Evolutionary conservation across 108 stramenopile species (phyloP), one percentile per base, ranked within the genome.

Genomic region (Nannochloropsis gaditana): DNA sequence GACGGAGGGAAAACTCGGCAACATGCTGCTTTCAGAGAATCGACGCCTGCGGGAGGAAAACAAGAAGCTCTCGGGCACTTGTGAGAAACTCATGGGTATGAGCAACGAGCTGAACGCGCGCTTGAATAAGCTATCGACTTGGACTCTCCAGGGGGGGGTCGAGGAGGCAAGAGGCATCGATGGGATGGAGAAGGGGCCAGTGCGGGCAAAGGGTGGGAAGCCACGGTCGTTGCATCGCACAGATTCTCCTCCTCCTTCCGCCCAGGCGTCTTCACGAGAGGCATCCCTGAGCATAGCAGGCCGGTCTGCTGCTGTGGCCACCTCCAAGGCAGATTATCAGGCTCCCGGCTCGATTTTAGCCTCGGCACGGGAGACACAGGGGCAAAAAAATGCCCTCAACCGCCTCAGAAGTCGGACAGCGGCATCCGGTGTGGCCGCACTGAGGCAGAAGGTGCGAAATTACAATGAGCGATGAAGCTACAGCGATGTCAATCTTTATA

Each of bases 301-400:
- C 31, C 31, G 31, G 31, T 31, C 31, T 31, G 31, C 31, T 31
- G 31, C 31, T 31, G 31, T 31, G 31, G 31, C 31, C 31, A 31
- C 31, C 31, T 31, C 31, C 31, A 31, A 31, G 31, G 31, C 31
- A 31, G 31, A 31, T 31, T 31, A 0, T 31, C 31, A 31, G 31
- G 31, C 31, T 31, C 31, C 31, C 31, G 31, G 31, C 31, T 31
- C 31, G 31, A 1, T 31, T n/a, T 73, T 73, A n/a, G 59, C 59
- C 59, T 73, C 59, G 59, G 59, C 59, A 73, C 59, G 59, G 8
- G 59, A 73, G 8, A 73, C 59, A 73, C 59, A 73, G 59, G 59
- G 59, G 6, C 59, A 73, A 73, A 73, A 73, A 73, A n/a, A 73
- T n/a, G 59, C 59, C n/a, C 59, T 73, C 59, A 73, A n/a, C 59